Percentiles rank a stretch among this genome's conserved stretches.
phyloP scores from a whole-genome alignment of 805 yeast species.

The Candida qinlingensis region DNA sequence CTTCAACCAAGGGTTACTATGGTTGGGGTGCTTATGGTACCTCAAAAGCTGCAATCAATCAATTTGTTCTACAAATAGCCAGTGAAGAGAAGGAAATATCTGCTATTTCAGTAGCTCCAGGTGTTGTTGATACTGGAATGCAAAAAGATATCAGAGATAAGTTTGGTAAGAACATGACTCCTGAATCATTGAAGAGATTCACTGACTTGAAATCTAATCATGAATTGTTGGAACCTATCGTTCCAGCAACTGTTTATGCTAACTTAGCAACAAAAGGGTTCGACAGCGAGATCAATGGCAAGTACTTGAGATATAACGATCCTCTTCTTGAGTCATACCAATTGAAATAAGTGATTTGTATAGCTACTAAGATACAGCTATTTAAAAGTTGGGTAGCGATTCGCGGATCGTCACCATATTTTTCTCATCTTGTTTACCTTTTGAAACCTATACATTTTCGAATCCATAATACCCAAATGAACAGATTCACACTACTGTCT shows the following conservation, averaged over 20 bases:
- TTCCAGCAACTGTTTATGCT: constrained; percentile 69
- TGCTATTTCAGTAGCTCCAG: constrained; percentile 81
- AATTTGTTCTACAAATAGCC: constrained; percentile 60
- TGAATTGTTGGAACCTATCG: constrained; percentile 58
- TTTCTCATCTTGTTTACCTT: too few species aligned
- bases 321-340: constrained; percentile 11
- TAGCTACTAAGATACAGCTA: background rate
- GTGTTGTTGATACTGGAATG: constrained; percentile 91
- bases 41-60: constrained; percentile 88
- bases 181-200: constrained; percentile 56
- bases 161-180: constrained; percentile 55
- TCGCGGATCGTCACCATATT: too few species aligned
- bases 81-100: constrained; percentile 59
- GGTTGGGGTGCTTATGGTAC: constrained; percentile 94
- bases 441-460: too few species aligned
- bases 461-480: background rate
- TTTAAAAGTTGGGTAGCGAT: too few species aligned
- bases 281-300: constrained; percentile 54
- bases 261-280: constrained; percentile 61
- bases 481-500: background rate
- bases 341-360: background rate
- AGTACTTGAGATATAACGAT: constrained; percentile 59
- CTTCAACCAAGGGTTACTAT: constrained; percentile 52
- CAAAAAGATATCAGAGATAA: constrained; percentile 71
- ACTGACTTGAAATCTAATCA: constrained; percentile 52